phyloP scores from a whole-genome alignment of 164 flowering plant genomes.

The Stephania cephalantha region DNA sequence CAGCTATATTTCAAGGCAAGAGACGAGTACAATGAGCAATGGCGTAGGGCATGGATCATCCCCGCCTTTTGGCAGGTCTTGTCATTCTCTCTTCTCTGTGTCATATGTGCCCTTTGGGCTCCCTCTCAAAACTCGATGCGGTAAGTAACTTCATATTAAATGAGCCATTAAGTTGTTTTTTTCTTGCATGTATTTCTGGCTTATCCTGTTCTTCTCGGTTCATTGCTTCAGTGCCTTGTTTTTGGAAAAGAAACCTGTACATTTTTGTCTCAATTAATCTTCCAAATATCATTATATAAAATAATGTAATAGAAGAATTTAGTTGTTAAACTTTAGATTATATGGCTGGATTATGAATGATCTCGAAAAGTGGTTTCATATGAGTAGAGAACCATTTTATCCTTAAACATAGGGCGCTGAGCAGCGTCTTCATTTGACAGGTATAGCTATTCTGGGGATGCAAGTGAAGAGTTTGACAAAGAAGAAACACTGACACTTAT shows the following conservation, averaged over 20 bases:
- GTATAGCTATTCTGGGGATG: slow-evolving; percentile 76
- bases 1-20: slow-evolving; percentile 92
- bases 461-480: slow-evolving; percentile 75
- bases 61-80: slow-evolving; percentile 98
- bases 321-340: neutral
- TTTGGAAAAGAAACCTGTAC: neutral
- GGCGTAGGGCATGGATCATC: slow-evolving; percentile 97
- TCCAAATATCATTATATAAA: neutral
- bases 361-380: neutral
- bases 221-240: neutral
- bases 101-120: slow-evolving; percentile 94
- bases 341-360: neutral
- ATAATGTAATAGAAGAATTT: neutral
- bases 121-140: slow-evolving; percentile 89
- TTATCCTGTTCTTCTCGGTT: neutral
- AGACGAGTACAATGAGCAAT: slow-evolving; percentile 80
- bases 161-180: neutral
- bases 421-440: slow-evolving; percentile 25
- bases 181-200: neutral
- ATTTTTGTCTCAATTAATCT: neutral
- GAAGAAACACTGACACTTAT: slow-evolving; percentile 69
- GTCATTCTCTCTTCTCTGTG: slow-evolving; percentile 79
- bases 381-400: neutral
- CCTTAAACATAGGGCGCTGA: neutral
- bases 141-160: slow-evolving; percentile 27